These are phyloP conservation scores for Solanum virginianum DNA, from an alignment of 257 asterid species.

Conservation along the genomic window DNA sequence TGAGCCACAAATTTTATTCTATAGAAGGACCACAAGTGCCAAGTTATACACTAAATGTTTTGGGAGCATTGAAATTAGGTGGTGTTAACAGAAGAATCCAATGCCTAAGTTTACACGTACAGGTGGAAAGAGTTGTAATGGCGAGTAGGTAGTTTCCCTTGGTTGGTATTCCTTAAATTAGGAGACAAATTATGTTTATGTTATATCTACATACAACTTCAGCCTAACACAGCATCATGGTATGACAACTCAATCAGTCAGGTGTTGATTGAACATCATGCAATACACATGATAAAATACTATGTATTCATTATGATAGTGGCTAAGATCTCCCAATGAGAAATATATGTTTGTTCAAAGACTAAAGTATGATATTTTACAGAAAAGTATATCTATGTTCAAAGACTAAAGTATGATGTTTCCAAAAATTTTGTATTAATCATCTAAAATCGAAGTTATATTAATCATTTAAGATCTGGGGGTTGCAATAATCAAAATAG, in stretches of 20 bases:
- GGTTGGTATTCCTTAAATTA: background rate
- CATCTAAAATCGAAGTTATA: too few relatives aligned
- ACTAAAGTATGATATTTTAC: background rate
- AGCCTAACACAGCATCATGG: background rate
- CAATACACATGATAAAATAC: background rate
- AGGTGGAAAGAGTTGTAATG: background rate
- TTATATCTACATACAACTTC: background rate
- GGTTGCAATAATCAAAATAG: too few relatives aligned
- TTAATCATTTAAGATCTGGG: too few relatives aligned
- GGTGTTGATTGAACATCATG: background rate
- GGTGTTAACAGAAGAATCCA: background rate
- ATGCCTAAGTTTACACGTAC: background rate
- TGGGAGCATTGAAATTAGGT: background rate
- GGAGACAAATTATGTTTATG: background rate
- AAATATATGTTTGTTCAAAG: background rate
- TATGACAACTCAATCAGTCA: background rate
- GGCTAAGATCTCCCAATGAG: background rate
- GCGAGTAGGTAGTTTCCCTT: background rate
- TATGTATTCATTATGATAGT: background rate
- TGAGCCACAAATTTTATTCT: background rate
- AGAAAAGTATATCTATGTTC: too few relatives aligned
- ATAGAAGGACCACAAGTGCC: background rate
- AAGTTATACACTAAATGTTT: background rate
- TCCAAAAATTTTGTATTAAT: background rate
- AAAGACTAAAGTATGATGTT: background rate